These are phyloP conservation scores for Kalmusia sp. DNA, from an alignment of 2,329 filamentous ascomycete species.

Conservation along the genomic window DNA sequence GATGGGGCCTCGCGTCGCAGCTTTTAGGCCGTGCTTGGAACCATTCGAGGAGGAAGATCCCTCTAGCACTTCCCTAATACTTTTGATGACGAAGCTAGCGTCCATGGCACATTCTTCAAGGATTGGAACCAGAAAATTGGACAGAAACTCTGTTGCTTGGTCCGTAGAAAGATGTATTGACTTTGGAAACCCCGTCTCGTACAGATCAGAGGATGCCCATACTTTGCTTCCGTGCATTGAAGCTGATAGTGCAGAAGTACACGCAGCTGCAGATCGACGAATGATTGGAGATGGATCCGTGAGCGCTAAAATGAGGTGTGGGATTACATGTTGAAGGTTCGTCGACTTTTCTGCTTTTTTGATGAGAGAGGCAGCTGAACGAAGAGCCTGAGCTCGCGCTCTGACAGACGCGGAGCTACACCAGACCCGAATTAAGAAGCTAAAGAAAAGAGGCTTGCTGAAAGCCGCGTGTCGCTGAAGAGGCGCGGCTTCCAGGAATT, in stretches of 20 bases:
- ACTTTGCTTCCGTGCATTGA: slow-evolving; percentile 21
- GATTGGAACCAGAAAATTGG: slow-evolving; percentile 70
- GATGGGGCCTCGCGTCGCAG: slow-evolving; percentile 69
- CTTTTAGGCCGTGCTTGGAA: slow-evolving; percentile 55
- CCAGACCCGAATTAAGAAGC: slow-evolving; percentile 79
- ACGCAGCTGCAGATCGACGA: slow-evolving; percentile 74
- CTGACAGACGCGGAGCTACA: slow-evolving; percentile 73
- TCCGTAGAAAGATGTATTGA: slow-evolving; percentile 66
- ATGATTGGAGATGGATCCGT: slow-evolving; percentile 78
- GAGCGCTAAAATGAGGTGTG: slow-evolving; percentile 78
- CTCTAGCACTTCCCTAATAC: slow-evolving; percentile 68
- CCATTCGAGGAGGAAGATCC: slow-evolving; percentile 53
- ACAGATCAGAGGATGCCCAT: slow-evolving; percentile 56
- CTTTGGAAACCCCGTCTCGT: slow-evolving; percentile 61
- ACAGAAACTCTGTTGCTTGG: slow-evolving; percentile 67
- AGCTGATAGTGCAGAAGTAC: slow-evolving; percentile 54
- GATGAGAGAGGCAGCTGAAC: slow-evolving; percentile 52
- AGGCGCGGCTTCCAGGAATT: slow-evolving; percentile 62
- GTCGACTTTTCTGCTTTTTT: slow-evolving; percentile 49
- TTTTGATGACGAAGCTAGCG: slow-evolving; percentile 69
- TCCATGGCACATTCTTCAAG: slow-evolving; percentile 90
- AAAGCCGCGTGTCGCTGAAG: slow-evolving; percentile 63
- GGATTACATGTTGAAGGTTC: slow-evolving; percentile 82
- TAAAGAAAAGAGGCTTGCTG: slow-evolving; percentile 71
- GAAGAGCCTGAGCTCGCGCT: slow-evolving; percentile 73